Conservation (phyloP, 129 eudicot species). For the Flaveria trinervia region DNA sequence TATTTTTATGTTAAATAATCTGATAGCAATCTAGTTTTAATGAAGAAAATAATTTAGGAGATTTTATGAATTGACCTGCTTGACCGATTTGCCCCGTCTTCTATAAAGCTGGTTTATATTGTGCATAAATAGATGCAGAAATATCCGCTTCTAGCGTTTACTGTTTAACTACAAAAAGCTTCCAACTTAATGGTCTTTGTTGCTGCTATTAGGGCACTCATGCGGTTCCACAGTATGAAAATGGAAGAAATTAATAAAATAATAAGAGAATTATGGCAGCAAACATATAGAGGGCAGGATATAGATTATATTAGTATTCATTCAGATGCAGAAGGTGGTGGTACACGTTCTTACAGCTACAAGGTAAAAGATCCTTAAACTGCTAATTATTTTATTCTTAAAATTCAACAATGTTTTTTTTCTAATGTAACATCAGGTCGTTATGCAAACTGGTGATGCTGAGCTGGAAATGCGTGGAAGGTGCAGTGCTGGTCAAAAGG, state of each 20-base stretch:
- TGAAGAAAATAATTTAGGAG: background rate
- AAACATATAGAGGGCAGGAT: conserved; percentile 97
- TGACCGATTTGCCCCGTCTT: background rate
- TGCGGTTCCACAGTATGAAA: conserved; percentile 96
- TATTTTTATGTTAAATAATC: no score
- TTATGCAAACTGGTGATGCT: conserved; percentile 96
- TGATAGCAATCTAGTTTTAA: background rate
- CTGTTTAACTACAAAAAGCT: background rate
- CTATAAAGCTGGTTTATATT: background rate
- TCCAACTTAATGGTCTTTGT: conserved; percentile 12
- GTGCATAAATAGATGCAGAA: no score
- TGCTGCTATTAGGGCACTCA: conserved; percentile 56
- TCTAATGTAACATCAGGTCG: conserved; percentile 48
- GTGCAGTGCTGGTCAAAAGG: conserved; percentile 99
- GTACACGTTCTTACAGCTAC: conserved; percentile 97
- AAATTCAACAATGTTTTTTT: background rate
- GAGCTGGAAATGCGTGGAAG: conserved; percentile 99
- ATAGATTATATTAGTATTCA: conserved; percentile 92
- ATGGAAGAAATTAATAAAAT: conserved; percentile 98
- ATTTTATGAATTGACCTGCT: background rate
- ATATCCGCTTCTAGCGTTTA: no score
- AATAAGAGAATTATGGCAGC: conserved; percentile 97
- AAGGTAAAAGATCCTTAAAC: conserved; percentile 44
- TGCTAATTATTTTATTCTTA: background rate
- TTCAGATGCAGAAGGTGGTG: conserved; percentile 91